Percentiles rank a stretch among this genome's conserved stretches.
Conservation (phyloP, 2,329 filamentous ascomycete species). For the Colletotrichum cuscutae region DNA sequence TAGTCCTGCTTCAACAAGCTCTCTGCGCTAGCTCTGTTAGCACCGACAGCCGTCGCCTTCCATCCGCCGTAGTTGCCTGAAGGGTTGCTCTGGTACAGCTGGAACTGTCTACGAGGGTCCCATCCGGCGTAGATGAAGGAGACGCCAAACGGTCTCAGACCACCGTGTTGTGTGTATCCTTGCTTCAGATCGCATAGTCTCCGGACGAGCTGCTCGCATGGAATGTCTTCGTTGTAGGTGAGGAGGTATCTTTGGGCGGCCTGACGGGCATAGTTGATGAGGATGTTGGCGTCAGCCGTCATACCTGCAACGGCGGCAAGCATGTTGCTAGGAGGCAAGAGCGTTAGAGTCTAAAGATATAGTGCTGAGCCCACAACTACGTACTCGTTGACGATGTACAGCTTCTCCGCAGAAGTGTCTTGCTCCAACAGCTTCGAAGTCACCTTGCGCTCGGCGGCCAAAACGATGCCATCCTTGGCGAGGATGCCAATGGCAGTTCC, state of each 20-base stretch:
- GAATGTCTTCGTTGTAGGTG: constrained; percentile 99
- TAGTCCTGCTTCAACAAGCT: constrained; percentile 99
- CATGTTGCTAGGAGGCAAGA: constrained; percentile 84
- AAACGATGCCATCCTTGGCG: constrained; percentile 97
- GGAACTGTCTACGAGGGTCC: constrained; percentile 95
- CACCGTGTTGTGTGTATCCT: constrained; percentile 98
- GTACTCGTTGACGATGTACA: constrained; percentile 98
- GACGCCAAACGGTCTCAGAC: constrained; percentile 96
- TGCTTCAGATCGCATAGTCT: constrained; percentile 98
- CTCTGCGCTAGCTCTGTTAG: constrained; percentile 97
- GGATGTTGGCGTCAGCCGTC: constrained; percentile 99
- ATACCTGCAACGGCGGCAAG: constrained; percentile 99
- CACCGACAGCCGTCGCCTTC: constrained; percentile 98
- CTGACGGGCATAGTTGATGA: constrained; percentile 99
- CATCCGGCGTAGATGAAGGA: constrained; percentile 99
- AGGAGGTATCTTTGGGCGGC: constrained; percentile 96
- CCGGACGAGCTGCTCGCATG: constrained; percentile 97
- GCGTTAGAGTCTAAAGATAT: neutral
- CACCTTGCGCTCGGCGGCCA: constrained; percentile 98
- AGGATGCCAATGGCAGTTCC: constrained; percentile 97
- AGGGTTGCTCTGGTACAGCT: constrained; percentile 98
- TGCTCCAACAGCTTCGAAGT: constrained; percentile 99
- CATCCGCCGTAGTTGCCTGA: constrained; percentile 99
- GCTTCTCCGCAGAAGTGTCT: constrained; percentile 99
- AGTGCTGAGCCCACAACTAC: constrained; percentile 42